Conservation (phyloP, 2,329 filamentous ascomycete species). For the Fusarium phyllophilum region DNA sequence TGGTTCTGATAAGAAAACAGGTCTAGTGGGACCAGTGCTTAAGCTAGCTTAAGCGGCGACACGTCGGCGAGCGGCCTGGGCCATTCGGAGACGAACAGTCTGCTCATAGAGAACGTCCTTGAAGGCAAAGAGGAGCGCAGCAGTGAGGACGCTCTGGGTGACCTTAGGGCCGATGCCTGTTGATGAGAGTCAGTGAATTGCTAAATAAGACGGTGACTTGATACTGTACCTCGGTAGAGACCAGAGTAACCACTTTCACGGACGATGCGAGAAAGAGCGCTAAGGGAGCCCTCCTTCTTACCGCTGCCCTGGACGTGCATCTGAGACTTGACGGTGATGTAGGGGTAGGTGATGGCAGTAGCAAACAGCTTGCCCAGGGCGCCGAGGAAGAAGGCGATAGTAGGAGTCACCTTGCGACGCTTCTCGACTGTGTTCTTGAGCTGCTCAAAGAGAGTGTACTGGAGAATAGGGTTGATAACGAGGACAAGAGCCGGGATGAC, state of each 20-base stretch:
- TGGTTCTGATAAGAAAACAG: conserved; percentile 11
- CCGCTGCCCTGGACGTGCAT: conserved; percentile 89
- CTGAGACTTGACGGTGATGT: conserved; percentile 98
- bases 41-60: conserved; percentile 45
- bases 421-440: conserved; percentile 91
- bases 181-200: conserved; percentile 18
- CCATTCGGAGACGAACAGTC: conserved; percentile 72
- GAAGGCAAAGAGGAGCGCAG: conserved; percentile 96
- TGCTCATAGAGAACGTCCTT: conserved; percentile 95
- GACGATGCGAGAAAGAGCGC: conserved; percentile 81
- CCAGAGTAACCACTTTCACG: conserved; percentile 91
- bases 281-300: conserved; percentile 83
- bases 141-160: conserved; percentile 95
- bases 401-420: conserved; percentile 78
- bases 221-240: conserved; percentile 84
- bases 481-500: conserved; percentile 92
- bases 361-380: conserved; percentile 95
- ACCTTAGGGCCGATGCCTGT: conserved; percentile 95
- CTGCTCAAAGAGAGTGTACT: conserved; percentile 99
- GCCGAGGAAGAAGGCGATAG: conserved; percentile 88
- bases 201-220: not conserved
- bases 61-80: conserved; percentile 54
- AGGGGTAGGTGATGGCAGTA: conserved; percentile 94
- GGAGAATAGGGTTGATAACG: conserved; percentile 97
- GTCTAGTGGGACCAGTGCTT: conserved; percentile 1